Percentiles rank a stretch among this genome's conserved stretches.
These are phyloP conservation scores for Bruguiera sexangula DNA, from an alignment of 345 rosid species.

Conservation along the genomic window DNA sequence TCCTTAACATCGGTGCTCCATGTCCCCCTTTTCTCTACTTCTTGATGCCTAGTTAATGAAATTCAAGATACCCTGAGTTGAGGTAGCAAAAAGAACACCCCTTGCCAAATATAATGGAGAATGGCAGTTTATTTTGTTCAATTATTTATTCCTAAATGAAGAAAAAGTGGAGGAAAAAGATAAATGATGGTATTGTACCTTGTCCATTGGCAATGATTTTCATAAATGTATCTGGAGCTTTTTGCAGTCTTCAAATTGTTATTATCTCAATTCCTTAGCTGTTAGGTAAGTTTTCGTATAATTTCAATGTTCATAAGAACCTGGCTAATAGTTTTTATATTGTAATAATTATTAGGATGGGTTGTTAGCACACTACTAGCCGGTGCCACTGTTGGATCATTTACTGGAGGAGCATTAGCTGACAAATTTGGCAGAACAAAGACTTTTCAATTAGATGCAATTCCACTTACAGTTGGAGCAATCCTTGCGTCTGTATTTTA, in stretches of 20 bases:
- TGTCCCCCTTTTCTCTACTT: background rate
- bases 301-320: background rate
- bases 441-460: conserved; percentile 89
- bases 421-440: conserved; percentile 93
- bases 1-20: background rate
- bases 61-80: no score
- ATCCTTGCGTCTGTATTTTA: conserved; percentile 57
- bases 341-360: conserved; percentile 67
- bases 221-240: background rate
- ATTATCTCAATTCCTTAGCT: background rate
- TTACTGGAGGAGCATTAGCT: conserved; percentile 92
- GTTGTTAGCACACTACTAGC: conserved; percentile 93
- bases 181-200: no score
- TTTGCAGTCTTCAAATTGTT: background rate
- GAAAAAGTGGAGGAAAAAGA: no score
- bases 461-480: conserved; percentile 85
- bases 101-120: background rate
- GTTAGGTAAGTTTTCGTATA: background rate
- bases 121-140: background rate
- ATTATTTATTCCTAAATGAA: no score
- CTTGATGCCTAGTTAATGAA: background rate
- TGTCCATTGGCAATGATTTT: no score
- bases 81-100: background rate
- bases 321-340: conserved; percentile 14
- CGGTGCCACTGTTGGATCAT: conserved; percentile 93